Conservation (phyloP, 345 rosid species). For the Gossypium bickii region DNA sequence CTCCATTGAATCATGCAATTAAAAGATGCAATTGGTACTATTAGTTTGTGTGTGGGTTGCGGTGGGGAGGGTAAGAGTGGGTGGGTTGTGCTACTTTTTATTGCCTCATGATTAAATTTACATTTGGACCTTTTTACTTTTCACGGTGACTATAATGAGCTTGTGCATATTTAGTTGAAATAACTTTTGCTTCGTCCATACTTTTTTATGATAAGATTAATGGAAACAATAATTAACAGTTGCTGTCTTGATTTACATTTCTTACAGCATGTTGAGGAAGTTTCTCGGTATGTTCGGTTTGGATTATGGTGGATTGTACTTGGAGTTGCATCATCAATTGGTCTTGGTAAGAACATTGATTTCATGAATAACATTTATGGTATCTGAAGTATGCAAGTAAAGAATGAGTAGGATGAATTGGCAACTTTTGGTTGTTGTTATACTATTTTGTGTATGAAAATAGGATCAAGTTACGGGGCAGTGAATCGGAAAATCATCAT, state of each 20-base stretch:
- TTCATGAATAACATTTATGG: background rate
- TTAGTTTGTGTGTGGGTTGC: background rate
- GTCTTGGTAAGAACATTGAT: conserved; percentile 71
- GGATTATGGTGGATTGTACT: conserved; percentile 95
- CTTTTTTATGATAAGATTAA: background rate
- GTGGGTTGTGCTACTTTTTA: background rate
- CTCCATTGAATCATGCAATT: background rate
- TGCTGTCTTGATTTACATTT: background rate
- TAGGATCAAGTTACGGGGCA: too few species aligned
- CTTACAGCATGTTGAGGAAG: conserved; percentile 78
- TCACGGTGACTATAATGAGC: background rate
- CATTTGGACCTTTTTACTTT: background rate
- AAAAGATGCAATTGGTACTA: background rate
- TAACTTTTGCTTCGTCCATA: background rate
- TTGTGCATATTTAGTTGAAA: background rate
- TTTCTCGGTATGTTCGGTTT: conserved; percentile 54
- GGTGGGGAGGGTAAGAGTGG: too few species aligned
- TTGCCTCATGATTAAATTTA: background rate
- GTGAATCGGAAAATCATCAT: too few species aligned
- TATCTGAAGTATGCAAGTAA: background rate
- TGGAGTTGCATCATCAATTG: conserved; percentile 98
- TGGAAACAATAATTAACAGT: background rate
- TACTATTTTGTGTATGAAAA: too few species aligned
- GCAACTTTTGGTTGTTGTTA: background rate
- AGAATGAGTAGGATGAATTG: background rate